phyloP scores from a whole-genome alignment of 192 early-diverging fungal species.

The Chytriomyces hyalinus region DNA sequence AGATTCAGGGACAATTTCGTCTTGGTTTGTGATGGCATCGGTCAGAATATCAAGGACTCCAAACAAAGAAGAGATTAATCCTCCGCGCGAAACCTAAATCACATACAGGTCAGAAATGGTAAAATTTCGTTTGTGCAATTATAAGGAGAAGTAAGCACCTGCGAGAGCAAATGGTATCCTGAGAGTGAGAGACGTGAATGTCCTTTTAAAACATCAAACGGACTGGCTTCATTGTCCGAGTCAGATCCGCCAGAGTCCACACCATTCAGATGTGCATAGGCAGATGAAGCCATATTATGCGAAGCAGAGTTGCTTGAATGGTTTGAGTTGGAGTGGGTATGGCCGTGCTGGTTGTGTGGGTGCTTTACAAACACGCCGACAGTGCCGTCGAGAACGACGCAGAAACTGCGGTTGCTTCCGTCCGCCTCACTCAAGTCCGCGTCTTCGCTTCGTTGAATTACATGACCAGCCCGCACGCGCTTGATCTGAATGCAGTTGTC shows the following conservation, averaged over 20 bases:
- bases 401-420: slow-evolving; percentile 79
- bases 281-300: neutral
- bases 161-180: neutral
- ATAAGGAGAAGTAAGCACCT: neutral
- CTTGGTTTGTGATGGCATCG: slow-evolving; percentile 55
- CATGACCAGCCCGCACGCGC: slow-evolving; percentile 57
- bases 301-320: neutral
- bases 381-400: slow-evolving; percentile 93
- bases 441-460: slow-evolving; percentile 24
- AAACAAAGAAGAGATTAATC: slow-evolving; percentile 91
- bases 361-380: slow-evolving; percentile 87
- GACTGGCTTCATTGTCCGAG: slow-evolving; percentile 44
- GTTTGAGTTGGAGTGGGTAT: slow-evolving; percentile 38
- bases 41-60: slow-evolving; percentile 90
- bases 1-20: neutral
- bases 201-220: slow-evolving; percentile 21
- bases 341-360: slow-evolving; percentile 31
- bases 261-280: slow-evolving; percentile 15
- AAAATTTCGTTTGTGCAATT: neutral
- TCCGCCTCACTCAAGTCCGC: slow-evolving; percentile 7
- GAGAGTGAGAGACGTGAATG: neutral
- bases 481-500: slow-evolving; percentile 32
- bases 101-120: slow-evolving; percentile 58
- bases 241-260: slow-evolving; percentile 28
- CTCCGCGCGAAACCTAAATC: slow-evolving; percentile 84